These are phyloP conservation scores for Pisolithus orientalis DNA, from an alignment of 768 basidiomycete species.

Conservation along the genomic window DNA sequence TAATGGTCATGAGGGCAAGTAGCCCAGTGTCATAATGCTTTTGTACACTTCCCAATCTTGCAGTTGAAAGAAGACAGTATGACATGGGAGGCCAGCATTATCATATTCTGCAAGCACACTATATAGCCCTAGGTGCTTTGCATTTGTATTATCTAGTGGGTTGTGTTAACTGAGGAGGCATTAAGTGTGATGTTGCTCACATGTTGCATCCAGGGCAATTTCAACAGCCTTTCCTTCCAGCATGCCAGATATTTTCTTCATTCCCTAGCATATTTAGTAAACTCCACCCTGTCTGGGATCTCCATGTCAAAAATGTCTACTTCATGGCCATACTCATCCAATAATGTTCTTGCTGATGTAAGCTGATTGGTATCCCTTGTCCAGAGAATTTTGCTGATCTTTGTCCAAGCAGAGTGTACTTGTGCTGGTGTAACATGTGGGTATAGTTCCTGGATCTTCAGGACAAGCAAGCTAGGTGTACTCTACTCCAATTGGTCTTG, in stretches of 20 bases:
- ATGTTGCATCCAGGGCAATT: slow-evolving; percentile 11
- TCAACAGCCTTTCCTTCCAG: too few relatives aligned
- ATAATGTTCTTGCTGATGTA: slow-evolving; percentile 16
- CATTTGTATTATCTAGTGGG: not conserved
- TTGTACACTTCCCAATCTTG: slow-evolving; percentile 11
- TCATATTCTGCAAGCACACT: slow-evolving; percentile 18
- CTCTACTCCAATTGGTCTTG: slow-evolving; percentile 21
- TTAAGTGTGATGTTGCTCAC: slow-evolving; percentile 11
- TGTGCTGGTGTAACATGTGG: slow-evolving; percentile 19
- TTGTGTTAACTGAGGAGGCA: too few relatives aligned
- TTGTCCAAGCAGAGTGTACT: slow-evolving; percentile 22
- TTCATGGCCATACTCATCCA: slow-evolving; percentile 11
- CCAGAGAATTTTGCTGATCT: slow-evolving; percentile 23
- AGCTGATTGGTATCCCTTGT: slow-evolving; percentile 16
- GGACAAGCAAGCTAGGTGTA: slow-evolving; percentile 24
- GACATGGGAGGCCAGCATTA: slow-evolving; percentile 18
- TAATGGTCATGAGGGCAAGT: slow-evolving; percentile 5
- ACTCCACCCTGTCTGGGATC: too few relatives aligned
- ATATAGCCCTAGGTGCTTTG: slow-evolving; percentile 18
- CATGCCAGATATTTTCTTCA: too few relatives aligned
- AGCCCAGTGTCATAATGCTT: slow-evolving; percentile 12
- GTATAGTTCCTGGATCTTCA: slow-evolving; percentile 28
- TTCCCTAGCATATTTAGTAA: too few relatives aligned
- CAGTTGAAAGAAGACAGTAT: slow-evolving; percentile 20
- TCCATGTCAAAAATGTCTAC: too few relatives aligned